Evolutionary conservation across 164 flowering plant species (phyloP), one percentile per base, ranked within the genome.

Genomic region (Kingdonia uniflora): DNA sequence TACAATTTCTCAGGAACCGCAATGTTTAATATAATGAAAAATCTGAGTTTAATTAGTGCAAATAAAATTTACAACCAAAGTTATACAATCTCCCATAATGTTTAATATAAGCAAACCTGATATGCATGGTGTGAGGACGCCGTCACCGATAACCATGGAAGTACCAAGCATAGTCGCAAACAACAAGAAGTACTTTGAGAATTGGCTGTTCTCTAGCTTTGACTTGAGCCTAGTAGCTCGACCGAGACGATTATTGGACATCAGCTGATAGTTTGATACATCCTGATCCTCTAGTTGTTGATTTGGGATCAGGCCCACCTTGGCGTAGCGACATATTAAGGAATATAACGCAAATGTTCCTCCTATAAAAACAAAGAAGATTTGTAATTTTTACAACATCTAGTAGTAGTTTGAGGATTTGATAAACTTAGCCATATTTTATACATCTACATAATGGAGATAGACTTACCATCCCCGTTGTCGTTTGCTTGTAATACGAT

Each of bases 401-500:
- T n/a, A n/a, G n/a, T n/a, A n/a, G n/a, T n/a, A n/a, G n/a, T n/a
- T n/a, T n/a, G n/a, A n/a, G n/a, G n/a, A n/a, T n/a, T n/a, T n/a
- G n/a, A n/a, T n/a, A n/a, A n/a, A n/a, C n/a, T n/a, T n/a, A n/a
- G n/a, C n/a, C n/a, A n/a, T n/a, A n/a, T n/a, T n/a, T n/a, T n/a
- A n/a, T n/a, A n/a, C n/a, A n/a, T n/a, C n/a, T n/a, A n/a, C n/a
- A n/a, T n/a, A n/a, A n/a, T n/a, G n/a, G 24, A 52, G 13, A 8
- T 2, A 22, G 5, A 17, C 61, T 61, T 64, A 84, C 96, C 96
- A 14, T 84, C 84, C 25, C 96, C 96, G 19, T 87, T 77, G 56
- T 87, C 96, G 29, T 70, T 84, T 19, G 96, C 96, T 1, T 44
- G 63, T n/a, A 87, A 57, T 37, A 87, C 91, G 48, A 84, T 76